These are phyloP conservation scores for Aspergillus sclerotioniger DNA, from an alignment of 495 filamentous ascomycete species.

Conservation along the genomic window DNA sequence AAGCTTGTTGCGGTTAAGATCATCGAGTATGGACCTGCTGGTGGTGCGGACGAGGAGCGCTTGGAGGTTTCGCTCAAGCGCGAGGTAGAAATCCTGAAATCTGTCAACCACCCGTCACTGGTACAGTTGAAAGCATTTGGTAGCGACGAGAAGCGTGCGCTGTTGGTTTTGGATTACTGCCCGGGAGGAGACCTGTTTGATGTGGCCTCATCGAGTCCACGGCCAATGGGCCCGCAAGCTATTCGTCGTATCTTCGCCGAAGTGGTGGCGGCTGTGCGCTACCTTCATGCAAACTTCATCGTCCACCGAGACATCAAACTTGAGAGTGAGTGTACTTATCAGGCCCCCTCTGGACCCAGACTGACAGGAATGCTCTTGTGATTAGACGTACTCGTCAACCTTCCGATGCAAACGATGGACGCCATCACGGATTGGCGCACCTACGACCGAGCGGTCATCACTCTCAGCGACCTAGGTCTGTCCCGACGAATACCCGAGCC, in stretches of 20 bases:
- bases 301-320: constrained; percentile 98
- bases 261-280: constrained; percentile 76
- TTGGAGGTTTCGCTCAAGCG: constrained; percentile 89
- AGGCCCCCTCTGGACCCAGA: constrained; percentile 10
- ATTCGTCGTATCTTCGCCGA: constrained; percentile 88
- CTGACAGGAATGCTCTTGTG: constrained; percentile 21
- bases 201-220: constrained; percentile 65
- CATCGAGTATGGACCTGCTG: constrained; percentile 89
- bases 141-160: constrained; percentile 72
- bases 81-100: constrained; percentile 88
- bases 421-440: constrained; percentile 59
- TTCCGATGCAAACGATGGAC: constrained; percentile 56
- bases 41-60: constrained; percentile 84
- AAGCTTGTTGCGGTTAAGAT: constrained; percentile 92
- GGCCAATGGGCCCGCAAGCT: constrained; percentile 62
- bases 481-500: constrained; percentile 74
- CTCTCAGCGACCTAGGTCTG: constrained; percentile 90
- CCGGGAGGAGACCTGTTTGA: constrained; percentile 95
- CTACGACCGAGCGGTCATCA: constrained; percentile 77
- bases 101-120: constrained; percentile 81
- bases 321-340: constrained; percentile 67
- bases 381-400: constrained; percentile 85
- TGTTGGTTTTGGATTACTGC: constrained; percentile 88
- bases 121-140: constrained; percentile 87
- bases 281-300: constrained; percentile 81